phyloP scores from a whole-genome alignment of 441 rosid species.

The Populus trichocarpa region DNA sequence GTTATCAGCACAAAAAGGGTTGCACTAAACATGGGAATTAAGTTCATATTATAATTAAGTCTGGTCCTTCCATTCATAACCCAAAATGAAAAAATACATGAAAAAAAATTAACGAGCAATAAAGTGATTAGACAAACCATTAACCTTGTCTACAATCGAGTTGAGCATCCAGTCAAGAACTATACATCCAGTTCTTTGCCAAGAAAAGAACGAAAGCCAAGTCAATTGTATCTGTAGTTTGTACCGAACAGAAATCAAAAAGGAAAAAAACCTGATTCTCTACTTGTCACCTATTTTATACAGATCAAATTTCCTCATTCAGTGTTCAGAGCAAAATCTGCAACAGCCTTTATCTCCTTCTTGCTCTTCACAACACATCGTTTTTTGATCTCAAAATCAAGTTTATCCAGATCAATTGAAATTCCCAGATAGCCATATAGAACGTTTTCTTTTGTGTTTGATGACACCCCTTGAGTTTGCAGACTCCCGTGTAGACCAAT shows the following conservation, averaged over 20 bases:
- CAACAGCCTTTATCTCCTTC: conserved; percentile 50
- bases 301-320: not conserved
- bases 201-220: not conserved
- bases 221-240: not conserved
- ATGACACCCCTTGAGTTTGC: conserved; percentile 9
- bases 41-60: too few species aligned
- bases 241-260: not conserved
- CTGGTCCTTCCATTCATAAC: too few species aligned
- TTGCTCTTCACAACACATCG: conserved; percentile 44
- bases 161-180: too few species aligned
- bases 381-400: conserved; percentile 45
- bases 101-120: too few species aligned
- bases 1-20: too few species aligned
- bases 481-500: conserved; percentile 4
- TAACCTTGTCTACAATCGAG: too few species aligned
- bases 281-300: not conserved
- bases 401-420: conserved; percentile 48
- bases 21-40: too few species aligned
- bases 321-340: conserved; percentile 32
- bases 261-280: not conserved
- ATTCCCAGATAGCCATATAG: conserved; percentile 54
- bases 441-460: conserved; percentile 28
- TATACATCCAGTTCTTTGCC: not conserved
- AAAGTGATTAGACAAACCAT: too few species aligned
- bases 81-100: too few species aligned